phyloP scores from a whole-genome alignment of 345 rosid species.

The Eucalyptus globulus region DNA sequence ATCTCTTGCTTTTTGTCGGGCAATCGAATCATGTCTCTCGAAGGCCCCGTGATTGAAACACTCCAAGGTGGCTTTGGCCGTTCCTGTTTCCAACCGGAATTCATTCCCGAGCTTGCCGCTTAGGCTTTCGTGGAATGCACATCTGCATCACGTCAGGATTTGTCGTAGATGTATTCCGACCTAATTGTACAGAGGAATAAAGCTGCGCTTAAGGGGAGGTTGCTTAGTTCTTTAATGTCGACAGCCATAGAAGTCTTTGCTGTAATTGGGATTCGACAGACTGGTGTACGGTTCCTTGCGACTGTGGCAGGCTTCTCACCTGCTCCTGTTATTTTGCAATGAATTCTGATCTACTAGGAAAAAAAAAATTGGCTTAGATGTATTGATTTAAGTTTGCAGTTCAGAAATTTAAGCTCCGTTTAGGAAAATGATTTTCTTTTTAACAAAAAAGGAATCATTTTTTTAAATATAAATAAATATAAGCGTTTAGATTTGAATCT shows the following conservation, averaged over 20 bases:
- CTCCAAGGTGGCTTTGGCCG: background rate
- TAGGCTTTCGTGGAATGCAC: background rate
- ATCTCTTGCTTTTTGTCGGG: background rate
- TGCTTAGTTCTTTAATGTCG: background rate
- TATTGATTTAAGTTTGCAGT: background rate
- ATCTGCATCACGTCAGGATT: background rate
- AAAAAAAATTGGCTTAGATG: background rate
- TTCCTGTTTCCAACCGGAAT: background rate
- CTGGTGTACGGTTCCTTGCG: background rate
- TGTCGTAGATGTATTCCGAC: background rate
- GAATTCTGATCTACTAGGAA: background rate
- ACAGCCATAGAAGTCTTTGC: background rate
- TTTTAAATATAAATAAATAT: too few species aligned
- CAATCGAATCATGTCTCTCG: background rate
- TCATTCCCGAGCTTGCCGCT: background rate
- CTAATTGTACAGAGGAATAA: background rate
- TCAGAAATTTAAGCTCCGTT: too few species aligned
- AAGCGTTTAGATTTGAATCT: fast-evolving
- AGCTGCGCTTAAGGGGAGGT: background rate
- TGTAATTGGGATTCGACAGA: background rate
- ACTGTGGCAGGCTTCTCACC: background rate
- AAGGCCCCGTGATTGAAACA: background rate
- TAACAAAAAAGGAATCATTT: too few species aligned
- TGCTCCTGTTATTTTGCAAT: background rate
- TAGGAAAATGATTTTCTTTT: too few species aligned